Evolutionary conservation across 2,329 filamentous ascomycete genomes (phyloP).

Genomic region (Cercospora brassicicola): DNA sequence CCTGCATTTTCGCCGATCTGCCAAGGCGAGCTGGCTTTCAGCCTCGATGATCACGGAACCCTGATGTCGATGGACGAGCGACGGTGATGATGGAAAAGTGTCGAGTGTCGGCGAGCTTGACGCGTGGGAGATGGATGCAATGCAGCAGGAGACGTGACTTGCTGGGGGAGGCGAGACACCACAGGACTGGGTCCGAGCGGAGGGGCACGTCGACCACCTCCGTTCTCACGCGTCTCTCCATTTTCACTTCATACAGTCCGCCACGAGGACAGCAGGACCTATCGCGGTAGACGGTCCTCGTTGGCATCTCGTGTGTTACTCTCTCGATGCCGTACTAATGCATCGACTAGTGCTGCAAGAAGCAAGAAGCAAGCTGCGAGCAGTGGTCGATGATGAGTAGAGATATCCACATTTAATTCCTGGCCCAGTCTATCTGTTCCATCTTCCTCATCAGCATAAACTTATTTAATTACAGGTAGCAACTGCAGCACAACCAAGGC

Average conservation of each 20-base stretch:
- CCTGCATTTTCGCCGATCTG: slow-evolving; percentile 43
- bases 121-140: slow-evolving; percentile 3
- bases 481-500: not conserved
- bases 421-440: not conserved
- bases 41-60: slow-evolving; percentile 1
- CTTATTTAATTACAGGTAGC: not conserved
- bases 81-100: slow-evolving; percentile 13
- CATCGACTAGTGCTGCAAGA: not conserved
- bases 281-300: not conserved
- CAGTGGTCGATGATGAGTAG: slow-evolving; percentile 2
- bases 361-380: not conserved
- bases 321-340: not conserved
- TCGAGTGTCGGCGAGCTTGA: slow-evolving; percentile 28
- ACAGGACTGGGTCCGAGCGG: slow-evolving; percentile 1
- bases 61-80: slow-evolving; percentile 6
- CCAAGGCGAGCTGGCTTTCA: slow-evolving; percentile 21
- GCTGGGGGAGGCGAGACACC: not conserved
- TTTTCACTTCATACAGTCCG: not conserved
- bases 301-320: not conserved
- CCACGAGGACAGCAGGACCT: not conserved
- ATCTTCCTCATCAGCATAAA: not conserved
- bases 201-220: not conserved
- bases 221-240: not conserved
- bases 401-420: slow-evolving; percentile 1
- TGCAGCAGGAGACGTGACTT: slow-evolving; percentile 4